Conservation (phyloP, 208 protist genomes). For the Wallacemonas collosoma region DNA sequence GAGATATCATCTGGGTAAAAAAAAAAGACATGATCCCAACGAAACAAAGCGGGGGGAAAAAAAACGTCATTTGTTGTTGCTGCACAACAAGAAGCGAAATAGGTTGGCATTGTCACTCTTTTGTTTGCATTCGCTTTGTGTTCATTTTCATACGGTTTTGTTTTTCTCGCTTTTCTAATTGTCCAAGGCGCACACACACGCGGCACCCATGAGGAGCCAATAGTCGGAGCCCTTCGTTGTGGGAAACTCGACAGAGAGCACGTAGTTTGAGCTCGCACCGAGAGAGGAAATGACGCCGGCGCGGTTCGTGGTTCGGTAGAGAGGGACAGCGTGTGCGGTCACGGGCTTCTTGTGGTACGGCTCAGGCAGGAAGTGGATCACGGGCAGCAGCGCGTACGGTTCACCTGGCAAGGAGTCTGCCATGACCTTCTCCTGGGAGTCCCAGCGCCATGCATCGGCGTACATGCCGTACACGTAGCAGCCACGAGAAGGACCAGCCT, state of each 20-base stretch:
- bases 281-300: conserved; percentile 95
- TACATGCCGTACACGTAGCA: conserved; percentile 97
- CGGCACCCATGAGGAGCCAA: conserved; percentile 91
- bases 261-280: conserved; percentile 96
- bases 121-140: too few species aligned
- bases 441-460: conserved; percentile 96
- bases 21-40: too few species aligned
- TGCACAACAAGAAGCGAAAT: too few species aligned
- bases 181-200: conserved; percentile 86
- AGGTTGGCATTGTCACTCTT: too few species aligned
- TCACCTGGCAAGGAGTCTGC: conserved; percentile 90
- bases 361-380: conserved; percentile 96
- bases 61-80: too few species aligned
- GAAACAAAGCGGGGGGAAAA: too few species aligned
- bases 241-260: conserved; percentile 89
- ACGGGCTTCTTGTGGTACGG: conserved; percentile 79
- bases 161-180: conserved; percentile 22
- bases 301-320: conserved; percentile 96
- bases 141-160: neutral
- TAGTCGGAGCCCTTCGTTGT: conserved; percentile 86
- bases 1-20: too few species aligned
- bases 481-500: conserved; percentile 78
- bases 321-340: conserved; percentile 82
- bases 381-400: conserved; percentile 89
- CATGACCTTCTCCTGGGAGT: conserved; percentile 70